Conservation (phyloP, 2,329 filamentous ascomycete species). For the Didymella pomorum region DNA sequence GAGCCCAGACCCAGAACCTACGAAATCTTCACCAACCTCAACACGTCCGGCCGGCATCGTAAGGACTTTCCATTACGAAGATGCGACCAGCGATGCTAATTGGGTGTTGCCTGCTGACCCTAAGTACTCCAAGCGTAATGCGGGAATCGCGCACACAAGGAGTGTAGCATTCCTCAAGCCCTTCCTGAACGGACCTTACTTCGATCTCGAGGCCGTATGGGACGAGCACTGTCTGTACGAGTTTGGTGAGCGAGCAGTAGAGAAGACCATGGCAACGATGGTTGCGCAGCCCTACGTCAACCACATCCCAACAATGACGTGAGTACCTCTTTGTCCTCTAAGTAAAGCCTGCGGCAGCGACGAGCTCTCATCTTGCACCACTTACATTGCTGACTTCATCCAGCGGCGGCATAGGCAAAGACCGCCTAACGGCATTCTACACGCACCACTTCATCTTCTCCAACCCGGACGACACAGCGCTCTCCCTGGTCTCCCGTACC, state of each 20-base stretch:
- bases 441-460: constrained; percentile 76
- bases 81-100: constrained; percentile 31
- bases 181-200: constrained; percentile 68
- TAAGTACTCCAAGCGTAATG: constrained; percentile 58
- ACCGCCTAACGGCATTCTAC: constrained; percentile 72
- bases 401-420: constrained; percentile 71
- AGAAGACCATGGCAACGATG: constrained; percentile 82
- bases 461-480: constrained; percentile 71
- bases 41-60: constrained; percentile 22
- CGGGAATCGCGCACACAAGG: constrained; percentile 71
- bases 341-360: too few species aligned
- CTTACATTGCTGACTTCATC: not conserved
- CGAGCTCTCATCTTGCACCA: too few species aligned
- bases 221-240: constrained; percentile 78
- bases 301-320: constrained; percentile 71
- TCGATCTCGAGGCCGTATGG: constrained; percentile 80
- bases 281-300: constrained; percentile 82
- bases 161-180: constrained; percentile 71
- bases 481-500: constrained; percentile 76
- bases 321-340: constrained; percentile 3
- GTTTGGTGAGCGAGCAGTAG: constrained; percentile 72
- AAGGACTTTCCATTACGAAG: constrained; percentile 38
- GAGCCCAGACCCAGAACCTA: constrained; percentile 21
- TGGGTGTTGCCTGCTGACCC: constrained; percentile 43
- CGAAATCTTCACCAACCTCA: constrained; percentile 14